A percentile compares a stretch with the other conserved stretches of the same genome.
phyloP scores from a whole-genome alignment of 2,329 filamentous ascomycete genomes.

The Pseudogymnoascus sp. region DNA sequence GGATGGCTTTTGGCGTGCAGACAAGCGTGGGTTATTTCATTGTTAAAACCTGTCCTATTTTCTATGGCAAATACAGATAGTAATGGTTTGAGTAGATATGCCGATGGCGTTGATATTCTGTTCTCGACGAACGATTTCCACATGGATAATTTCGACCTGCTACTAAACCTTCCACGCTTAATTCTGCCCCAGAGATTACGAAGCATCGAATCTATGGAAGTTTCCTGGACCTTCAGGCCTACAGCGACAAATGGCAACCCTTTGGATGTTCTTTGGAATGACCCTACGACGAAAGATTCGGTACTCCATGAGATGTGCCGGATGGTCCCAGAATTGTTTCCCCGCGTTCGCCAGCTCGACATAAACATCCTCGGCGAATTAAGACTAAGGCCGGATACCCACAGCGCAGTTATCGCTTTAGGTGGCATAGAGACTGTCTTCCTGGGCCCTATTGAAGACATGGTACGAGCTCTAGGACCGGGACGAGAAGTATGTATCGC shows the following conservation, averaged over 20 bases:
- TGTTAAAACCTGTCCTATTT: neutral
- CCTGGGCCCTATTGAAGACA: neutral
- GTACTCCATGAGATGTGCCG: neutral
- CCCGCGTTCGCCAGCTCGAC: neutral
- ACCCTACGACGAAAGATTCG: neutral
- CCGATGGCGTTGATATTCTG: neutral
- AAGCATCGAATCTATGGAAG: neutral
- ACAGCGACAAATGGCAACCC: neutral
- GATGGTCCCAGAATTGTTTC: neutral
- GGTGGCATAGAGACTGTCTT: neutral
- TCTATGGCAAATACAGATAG: neutral
- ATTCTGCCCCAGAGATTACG: neutral
- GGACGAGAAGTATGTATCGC: neutral
- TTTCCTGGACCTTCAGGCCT: neutral
- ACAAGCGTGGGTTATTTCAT: neutral
- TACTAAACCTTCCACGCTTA: neutral
- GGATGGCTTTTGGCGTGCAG: slow-evolving; percentile 1
- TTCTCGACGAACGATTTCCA: neutral
- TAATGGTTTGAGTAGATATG: neutral
- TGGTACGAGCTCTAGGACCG: neutral
- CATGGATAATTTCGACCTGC: neutral
- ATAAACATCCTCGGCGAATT: neutral
- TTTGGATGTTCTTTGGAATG: neutral
- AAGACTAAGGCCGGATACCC: neutral
- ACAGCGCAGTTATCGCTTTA: neutral